phyloP scores from a whole-genome alignment of 208 protist genomes.

The Phytomonas sp. region DNA sequence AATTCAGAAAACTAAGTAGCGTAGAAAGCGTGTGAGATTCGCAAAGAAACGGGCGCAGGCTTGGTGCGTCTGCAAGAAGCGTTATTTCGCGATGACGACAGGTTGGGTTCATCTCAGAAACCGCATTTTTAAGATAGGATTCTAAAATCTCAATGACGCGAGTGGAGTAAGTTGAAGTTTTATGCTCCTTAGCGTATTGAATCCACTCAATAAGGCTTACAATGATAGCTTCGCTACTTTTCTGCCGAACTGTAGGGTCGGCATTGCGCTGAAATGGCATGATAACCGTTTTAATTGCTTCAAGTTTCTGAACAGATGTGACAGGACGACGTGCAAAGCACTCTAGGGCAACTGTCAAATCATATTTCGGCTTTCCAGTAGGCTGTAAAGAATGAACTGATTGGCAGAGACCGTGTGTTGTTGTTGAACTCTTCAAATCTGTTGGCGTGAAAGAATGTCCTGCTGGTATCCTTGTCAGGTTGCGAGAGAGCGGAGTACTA shows the following conservation, averaged over 20 bases:
- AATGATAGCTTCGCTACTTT: constrained; percentile 69
- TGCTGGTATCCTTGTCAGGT: background rate
- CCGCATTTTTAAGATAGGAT: constrained; percentile 70
- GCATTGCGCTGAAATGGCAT: constrained; percentile 69
- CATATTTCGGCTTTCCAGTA: constrained; percentile 15
- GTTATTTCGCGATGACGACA: constrained; percentile 63
- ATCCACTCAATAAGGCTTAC: constrained; percentile 57
- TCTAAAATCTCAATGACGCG: constrained; percentile 82
- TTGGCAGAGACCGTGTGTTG: background rate
- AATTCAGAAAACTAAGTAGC: constrained; percentile 78
- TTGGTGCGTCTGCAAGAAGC: constrained; percentile 51
- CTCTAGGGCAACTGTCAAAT: constrained; percentile 70
- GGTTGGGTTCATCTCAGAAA: constrained; percentile 71
- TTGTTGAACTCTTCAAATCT: background rate
- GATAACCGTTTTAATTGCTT: constrained; percentile 59
- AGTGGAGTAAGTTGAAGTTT: constrained; percentile 75
- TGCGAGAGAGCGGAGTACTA: background rate
- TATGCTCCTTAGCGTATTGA: constrained; percentile 65
- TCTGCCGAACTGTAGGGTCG: constrained; percentile 58
- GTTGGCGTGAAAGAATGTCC: background rate
- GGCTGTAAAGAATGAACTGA: background rate
- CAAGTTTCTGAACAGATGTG: constrained; percentile 68
- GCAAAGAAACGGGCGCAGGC: constrained; percentile 54
- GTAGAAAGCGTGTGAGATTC: constrained; percentile 69
- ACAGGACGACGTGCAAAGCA: constrained; percentile 61